These are phyloP conservation scores for Chlorella sp. DNA, from an alignment of 139 green algal species.

Conservation along the genomic window DNA sequence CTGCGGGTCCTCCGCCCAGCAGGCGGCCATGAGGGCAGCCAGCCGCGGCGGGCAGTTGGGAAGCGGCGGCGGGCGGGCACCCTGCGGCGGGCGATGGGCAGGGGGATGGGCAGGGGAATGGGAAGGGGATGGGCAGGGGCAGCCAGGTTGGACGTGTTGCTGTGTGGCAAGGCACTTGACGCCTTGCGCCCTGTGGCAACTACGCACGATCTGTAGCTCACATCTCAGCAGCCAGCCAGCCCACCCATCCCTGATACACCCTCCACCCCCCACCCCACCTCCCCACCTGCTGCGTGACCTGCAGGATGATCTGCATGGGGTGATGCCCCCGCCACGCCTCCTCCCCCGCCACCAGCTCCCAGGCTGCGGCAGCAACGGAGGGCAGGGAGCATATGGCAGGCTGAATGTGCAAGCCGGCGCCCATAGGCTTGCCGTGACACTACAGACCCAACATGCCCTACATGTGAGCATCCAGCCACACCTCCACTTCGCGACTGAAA, in stretches of 20 bases:
- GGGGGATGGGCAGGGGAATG: too few species aligned
- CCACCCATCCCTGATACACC: too few species aligned
- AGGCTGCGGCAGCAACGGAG: not conserved
- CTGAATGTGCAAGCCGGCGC: not conserved
- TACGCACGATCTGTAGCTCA: too few species aligned
- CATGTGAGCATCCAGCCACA: not conserved
- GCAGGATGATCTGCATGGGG: constrained; percentile 26
- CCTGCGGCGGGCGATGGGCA: not conserved
- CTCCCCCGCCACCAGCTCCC: constrained; percentile 28
- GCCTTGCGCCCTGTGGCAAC: too few species aligned
- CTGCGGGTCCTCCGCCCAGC: constrained; percentile 11
- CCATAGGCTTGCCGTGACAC: not conserved
- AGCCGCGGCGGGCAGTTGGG: constrained; percentile 15
- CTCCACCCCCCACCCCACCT: too few species aligned
- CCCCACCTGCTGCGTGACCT: constrained; percentile 20
- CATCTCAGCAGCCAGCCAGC: too few species aligned
- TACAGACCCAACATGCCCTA: not conserved
- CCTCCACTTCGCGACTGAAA: not conserved
- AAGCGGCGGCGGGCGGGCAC: constrained; percentile 5
- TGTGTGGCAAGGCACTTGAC: too few species aligned
- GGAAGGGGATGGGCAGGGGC: too few species aligned
- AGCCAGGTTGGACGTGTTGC: too few species aligned
- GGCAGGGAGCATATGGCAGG: not conserved
- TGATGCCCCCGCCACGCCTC: not conserved
- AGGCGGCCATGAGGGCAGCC: not conserved